Evolutionary conservation across 805 yeast genomes (phyloP).

Genomic region (Aciculoconidium aculeatum): DNA sequence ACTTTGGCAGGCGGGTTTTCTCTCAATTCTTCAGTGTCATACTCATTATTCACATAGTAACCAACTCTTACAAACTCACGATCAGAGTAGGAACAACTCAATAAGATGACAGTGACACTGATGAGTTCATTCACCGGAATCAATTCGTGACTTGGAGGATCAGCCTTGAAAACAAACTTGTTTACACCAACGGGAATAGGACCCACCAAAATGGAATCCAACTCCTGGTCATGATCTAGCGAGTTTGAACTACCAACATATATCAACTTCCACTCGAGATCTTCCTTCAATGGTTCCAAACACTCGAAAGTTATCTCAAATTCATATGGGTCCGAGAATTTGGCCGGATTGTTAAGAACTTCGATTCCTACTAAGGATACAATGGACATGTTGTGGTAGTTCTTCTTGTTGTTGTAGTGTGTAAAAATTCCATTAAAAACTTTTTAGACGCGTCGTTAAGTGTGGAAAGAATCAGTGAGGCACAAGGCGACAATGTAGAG

Average conservation of each 20-base stretch:
- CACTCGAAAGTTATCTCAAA: constrained; percentile 98
- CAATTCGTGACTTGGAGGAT: constrained; percentile 92
- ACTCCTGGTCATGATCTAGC: constrained; percentile 91
- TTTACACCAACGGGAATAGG: constrained; percentile 98
- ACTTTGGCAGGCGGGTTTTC: constrained; percentile 93
- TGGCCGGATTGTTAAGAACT: constrained; percentile 91
- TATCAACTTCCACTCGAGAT: constrained; percentile 94
- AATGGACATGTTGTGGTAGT: constrained; percentile 61
- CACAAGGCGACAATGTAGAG: no score
- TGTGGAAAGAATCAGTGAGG: not conserved
- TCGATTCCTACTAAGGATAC: constrained; percentile 88
- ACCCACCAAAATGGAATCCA: constrained; percentile 94
- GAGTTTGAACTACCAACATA: constrained; percentile 96
- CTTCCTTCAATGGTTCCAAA: constrained; percentile 84
- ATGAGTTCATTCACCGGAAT: constrained; percentile 96
- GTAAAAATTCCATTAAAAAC: not conserved
- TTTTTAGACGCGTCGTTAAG: constrained; percentile 1
- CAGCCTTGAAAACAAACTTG: constrained; percentile 88
- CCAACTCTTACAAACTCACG: constrained; percentile 96
- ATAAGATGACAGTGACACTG: constrained; percentile 86
- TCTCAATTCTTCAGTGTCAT: constrained; percentile 86
- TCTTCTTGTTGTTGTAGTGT: no score
- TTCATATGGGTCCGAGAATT: constrained; percentile 88
- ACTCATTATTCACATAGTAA: constrained; percentile 95
- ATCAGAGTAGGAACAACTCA: constrained; percentile 90